These are phyloP conservation scores for Galium porrigens DNA, from an alignment of 305 asterid species.

Conservation along the genomic window DNA sequence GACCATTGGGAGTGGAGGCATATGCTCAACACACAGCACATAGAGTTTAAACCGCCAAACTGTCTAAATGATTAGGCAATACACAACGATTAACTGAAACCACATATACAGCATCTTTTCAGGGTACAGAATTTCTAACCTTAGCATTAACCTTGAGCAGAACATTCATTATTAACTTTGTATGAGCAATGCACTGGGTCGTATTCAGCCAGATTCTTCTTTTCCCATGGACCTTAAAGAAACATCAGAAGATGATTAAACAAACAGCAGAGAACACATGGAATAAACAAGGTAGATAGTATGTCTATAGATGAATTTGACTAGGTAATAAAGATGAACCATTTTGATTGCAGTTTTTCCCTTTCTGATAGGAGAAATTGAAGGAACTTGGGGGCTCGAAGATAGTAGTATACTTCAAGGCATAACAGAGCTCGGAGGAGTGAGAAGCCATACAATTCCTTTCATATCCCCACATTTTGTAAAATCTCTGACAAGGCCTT, in stretches of 20 bases:
- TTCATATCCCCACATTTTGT: conserved; percentile 32
- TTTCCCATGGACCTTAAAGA: conserved; percentile 73
- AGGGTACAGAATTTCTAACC: conserved; percentile 24
- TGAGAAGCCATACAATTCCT: no score
- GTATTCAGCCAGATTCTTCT: conserved; percentile 56
- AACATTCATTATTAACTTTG: conserved; percentile 60
- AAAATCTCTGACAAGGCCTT: conserved; percentile 29
- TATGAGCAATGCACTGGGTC: conserved; percentile 74
- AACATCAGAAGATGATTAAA: background rate
- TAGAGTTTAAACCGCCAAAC: conserved; percentile 77
- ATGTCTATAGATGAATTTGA: no score
- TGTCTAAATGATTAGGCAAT: conserved; percentile 15
- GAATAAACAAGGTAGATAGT: no score
- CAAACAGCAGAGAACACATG: background rate
- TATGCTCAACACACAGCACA: conserved; percentile 39
- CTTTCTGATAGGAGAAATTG: conserved; percentile 50
- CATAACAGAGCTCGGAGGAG: no score
- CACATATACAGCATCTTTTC: background rate
- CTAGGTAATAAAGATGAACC: no score
- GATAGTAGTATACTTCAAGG: conserved; percentile 1
- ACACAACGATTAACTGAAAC: background rate
- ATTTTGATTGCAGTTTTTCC: conserved; percentile 24
- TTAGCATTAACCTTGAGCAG: conserved; percentile 76
- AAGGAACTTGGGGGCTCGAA: conserved; percentile 44
- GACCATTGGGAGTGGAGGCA: conserved; percentile 43